Conservation (phyloP, 768 basidiomycete species). For the Phylloporus arenicola region DNA sequence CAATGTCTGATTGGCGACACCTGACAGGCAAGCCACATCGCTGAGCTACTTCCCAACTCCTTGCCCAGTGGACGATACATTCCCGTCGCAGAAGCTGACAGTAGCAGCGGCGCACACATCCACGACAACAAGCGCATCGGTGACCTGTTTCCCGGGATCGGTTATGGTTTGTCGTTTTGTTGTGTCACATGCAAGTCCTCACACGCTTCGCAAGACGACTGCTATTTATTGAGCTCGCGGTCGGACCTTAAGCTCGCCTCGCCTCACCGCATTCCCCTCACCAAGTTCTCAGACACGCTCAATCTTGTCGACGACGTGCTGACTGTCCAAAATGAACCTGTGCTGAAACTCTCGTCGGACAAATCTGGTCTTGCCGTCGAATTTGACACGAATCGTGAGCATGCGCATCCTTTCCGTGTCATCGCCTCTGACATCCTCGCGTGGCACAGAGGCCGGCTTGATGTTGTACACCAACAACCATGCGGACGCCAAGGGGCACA, state of each 20-base stretch:
- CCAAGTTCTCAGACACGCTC: conserved; percentile 37
- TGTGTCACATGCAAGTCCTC: neutral
- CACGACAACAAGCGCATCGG: conserved; percentile 51
- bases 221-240: conserved; percentile 48
- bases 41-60: conserved; percentile 44
- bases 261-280: conserved; percentile 45
- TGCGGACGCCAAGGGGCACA: conserved; percentile 41
- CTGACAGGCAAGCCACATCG: conserved; percentile 47
- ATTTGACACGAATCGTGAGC: conserved; percentile 68
- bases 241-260: conserved; percentile 29
- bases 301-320: conserved; percentile 40
- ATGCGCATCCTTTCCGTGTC: neutral
- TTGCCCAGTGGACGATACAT: conserved; percentile 52
- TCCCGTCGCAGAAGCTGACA: conserved; percentile 40
- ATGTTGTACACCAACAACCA: conserved; percentile 70
- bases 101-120: conserved; percentile 35
- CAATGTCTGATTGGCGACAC: neutral
- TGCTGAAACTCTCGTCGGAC: conserved; percentile 49
- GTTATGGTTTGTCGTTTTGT: conserved; percentile 48
- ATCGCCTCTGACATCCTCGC: neutral
- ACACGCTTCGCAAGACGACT: conserved; percentile 45
- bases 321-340: conserved; percentile 33
- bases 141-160: conserved; percentile 47
- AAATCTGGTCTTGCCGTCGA: conserved; percentile 55
- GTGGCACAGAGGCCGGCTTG: conserved; percentile 54